These are phyloP conservation scores for Warburgia ugandensis DNA, from an alignment of 164 flowering plant species.

Conservation along the genomic window DNA sequence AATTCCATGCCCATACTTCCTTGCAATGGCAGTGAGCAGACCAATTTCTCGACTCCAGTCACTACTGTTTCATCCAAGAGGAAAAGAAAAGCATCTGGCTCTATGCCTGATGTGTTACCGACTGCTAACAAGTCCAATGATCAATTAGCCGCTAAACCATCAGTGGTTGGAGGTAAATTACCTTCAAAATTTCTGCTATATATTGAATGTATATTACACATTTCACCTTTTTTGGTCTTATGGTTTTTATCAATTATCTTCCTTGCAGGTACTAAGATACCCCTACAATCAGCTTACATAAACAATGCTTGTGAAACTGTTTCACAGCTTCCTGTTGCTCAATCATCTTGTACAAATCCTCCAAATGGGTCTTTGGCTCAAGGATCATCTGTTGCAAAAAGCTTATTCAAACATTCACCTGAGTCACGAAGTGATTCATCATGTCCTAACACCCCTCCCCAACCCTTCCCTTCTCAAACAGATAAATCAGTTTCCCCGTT, in stretches of 20 bases:
- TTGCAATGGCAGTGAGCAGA: constrained; percentile 10
- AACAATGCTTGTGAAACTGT: constrained; percentile 7
- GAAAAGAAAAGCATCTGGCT: constrained; percentile 43
- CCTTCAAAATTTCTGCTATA: neutral
- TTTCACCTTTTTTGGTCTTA: neutral
- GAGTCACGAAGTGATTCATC: constrained; percentile 32
- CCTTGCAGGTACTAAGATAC: constrained; percentile 19
- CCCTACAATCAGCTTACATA: constrained; percentile 4
- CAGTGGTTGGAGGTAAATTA: constrained; percentile 26
- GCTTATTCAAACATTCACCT: constrained; percentile 41
- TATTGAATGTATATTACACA: neutral
- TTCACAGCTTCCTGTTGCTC: too few species aligned
- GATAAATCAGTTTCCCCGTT: constrained; percentile 50
- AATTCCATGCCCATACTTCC: constrained; percentile 25
- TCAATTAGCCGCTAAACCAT: constrained; percentile 10
- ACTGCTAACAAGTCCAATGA: constrained; percentile 36
- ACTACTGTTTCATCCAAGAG: constrained; percentile 16
- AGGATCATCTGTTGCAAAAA: constrained; percentile 45
- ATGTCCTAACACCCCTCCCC: constrained; percentile 73
- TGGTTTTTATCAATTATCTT: too few species aligned
- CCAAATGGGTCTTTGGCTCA: constrained; percentile 20
- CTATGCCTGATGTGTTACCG: constrained; percentile 19
- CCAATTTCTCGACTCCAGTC: constrained; percentile 23
- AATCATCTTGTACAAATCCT: constrained; percentile 12
- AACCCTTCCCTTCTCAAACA: constrained; percentile 29